Evolutionary conservation across 257 asterid species (phyloP), one percentile per base, ranked within the genome.

Genomic region (Phtheirospermum japonicum): DNA sequence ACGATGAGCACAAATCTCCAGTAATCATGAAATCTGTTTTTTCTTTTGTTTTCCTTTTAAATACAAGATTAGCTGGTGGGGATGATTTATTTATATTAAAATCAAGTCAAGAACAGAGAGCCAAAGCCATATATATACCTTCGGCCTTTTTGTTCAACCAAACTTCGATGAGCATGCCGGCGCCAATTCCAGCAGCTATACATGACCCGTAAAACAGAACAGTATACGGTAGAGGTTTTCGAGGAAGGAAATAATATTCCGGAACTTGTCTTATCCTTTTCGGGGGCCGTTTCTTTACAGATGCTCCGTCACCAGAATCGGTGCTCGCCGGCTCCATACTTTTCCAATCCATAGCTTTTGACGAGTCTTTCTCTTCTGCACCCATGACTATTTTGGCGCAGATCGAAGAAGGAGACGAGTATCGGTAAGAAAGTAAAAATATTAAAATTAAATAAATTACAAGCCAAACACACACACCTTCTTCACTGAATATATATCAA

Each of bases 141-240:
- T 76, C 71, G 59, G 89, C 79, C 76, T 89, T 86, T 73, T 86
- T 92, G 61, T 89, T 83, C 14, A 92, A 80, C 97, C 95, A 89
- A 59, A 66, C 59, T 74, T 92, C 96, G 2, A 75, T 67, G 45
- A 86, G 73, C 95, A 92, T 89, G 64, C 95, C 97, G 19, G 96
- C 89, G 36, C 95, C 95, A 71, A 89, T 52, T 43, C 99, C 99
- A 66, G 80, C 96, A 70, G 79, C 89, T 67, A 89, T 84, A 61
- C 82, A 86, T 5, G 88, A 72, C 23, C 96, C 91, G 26, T 80
- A 84, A 45, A 71, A 80, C 16, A 84, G 78, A 36, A 75, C 58
- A 14, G 80, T 71, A 17, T 72, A 76, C 10, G 82, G 65, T 50
- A 74, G 68, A 17, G 99, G 80, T 59, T 66, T 78, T 66, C 87